These are phyloP conservation scores for Jatropha podagrica DNA, from an alignment of 441 rosid genomes.

Conservation along the genomic window DNA sequence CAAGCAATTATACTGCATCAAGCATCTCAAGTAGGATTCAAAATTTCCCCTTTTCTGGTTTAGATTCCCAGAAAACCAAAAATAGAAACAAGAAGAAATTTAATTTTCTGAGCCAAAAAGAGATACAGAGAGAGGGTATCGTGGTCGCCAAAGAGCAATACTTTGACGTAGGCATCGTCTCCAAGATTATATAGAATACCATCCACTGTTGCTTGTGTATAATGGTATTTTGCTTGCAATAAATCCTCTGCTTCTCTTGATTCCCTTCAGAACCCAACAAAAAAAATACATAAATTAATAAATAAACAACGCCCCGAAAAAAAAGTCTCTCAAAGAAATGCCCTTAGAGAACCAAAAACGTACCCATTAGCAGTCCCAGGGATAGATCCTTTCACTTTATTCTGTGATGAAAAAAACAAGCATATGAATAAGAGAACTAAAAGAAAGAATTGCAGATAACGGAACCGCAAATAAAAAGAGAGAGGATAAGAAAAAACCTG, in stretches of 20 bases:
- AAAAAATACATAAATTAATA: background rate
- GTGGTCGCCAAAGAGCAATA: background rate
- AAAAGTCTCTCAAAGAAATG: background rate
- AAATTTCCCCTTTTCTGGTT: background rate
- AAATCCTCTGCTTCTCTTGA: constrained; percentile 7
- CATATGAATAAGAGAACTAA: background rate
- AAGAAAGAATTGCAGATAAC: background rate
- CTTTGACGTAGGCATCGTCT: constrained; percentile 34
- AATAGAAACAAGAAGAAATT: background rate
- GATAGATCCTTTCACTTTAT: background rate
- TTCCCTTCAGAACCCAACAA: background rate
- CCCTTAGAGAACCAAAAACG: background rate
- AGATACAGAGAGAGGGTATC: background rate
- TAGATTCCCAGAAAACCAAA: background rate
- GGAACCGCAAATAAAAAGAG: background rate
- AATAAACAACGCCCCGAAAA: background rate
- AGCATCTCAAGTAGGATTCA: too few species aligned
- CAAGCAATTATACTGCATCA: background rate
- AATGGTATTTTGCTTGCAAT: constrained; percentile 25
- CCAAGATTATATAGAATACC: constrained; percentile 23
- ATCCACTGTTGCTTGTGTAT: constrained; percentile 29
- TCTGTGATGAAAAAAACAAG: background rate
- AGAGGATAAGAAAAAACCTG: background rate
- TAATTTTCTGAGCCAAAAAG: background rate
- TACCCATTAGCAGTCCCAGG: background rate